Base-by-base conservation (phyloP, 495 filamentous ascomycete species). In the Cercophora scortea region DNA sequence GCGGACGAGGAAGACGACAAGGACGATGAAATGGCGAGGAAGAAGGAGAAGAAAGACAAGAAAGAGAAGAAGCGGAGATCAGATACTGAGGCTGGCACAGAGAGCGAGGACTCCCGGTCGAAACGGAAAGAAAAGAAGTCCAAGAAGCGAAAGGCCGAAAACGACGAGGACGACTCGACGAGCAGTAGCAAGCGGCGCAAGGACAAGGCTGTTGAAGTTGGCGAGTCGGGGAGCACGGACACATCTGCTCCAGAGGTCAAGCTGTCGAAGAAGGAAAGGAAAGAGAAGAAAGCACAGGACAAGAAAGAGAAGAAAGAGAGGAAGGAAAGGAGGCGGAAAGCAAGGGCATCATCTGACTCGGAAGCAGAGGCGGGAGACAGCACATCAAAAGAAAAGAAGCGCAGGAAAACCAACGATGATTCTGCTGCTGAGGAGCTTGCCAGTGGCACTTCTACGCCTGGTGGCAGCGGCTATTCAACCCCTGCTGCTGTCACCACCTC, bases 291-390 rank as follows among this genome's bases (percentile, higher is more conserved):
- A 5, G 25, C 25, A 25, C 25, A 62, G 50, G 61, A 55, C 15
- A 68, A 62, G 54, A 58, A 54, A 41, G 65, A 64, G 56, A 71
- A 70, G 51, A 51, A 76, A 58, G 61, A 79, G 62, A 67, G 74
- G 62, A 67, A 73, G 57, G 63, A 66, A 45, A 62, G 63, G 47
- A 65, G 55, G 56, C 68, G 67, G 48, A 68, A 73, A 34, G 79
- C 79, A 42, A 77, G 74, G 44, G 54, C 68, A 34, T 55, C 57
- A 50, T 52, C 57, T 36, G 53, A 62, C 11, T 61, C 63, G 17
- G 51, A 44, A 36, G 51, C 49, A 46, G 62, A 59, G 15, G 53
- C 51, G 15, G 50, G 42, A 0, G 61, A 61, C 35, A 57, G 47
- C 42, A 57, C 39, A 40, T 59, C 56, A 17, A 52, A 48, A 41